Conservation (phyloP, 2,329 filamentous ascomycete genomes). For the Diaporthe destruens region DNA sequence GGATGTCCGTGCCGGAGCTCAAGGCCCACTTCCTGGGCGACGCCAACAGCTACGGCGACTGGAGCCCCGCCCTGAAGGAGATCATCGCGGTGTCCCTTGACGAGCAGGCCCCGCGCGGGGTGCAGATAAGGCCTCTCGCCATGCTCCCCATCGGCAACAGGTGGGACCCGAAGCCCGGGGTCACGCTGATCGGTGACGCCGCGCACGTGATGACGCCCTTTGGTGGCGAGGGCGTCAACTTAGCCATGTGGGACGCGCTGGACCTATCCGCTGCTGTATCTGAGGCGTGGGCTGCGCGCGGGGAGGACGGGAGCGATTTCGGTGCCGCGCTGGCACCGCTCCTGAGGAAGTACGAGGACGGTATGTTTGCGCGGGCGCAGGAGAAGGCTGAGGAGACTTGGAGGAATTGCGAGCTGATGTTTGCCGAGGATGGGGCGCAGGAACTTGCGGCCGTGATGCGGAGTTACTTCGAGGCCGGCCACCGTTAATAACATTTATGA, state of each 20-base stretch:
- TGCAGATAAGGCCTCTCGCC: slow-evolving; percentile 48
- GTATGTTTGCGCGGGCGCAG: slow-evolving; percentile 41
- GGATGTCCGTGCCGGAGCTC: slow-evolving; percentile 36
- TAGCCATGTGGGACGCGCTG: slow-evolving; percentile 64
- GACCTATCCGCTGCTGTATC: slow-evolving; percentile 54
- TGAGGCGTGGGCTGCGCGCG: slow-evolving; percentile 19
- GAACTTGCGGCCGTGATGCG: slow-evolving; percentile 35
- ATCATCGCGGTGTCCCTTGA: slow-evolving; percentile 48
- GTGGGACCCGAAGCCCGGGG: slow-evolving; percentile 57
- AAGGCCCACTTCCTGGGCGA: slow-evolving; percentile 45
- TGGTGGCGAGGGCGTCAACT: slow-evolving; percentile 67
- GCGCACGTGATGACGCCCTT: slow-evolving; percentile 66
- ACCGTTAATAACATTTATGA: background rate
- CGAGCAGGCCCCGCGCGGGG: slow-evolving; percentile 44
- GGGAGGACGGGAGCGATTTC: slow-evolving; percentile 24
- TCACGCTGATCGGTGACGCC: slow-evolving; percentile 67
- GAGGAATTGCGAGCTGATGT: slow-evolving; percentile 39
- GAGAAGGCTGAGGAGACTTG: slow-evolving; percentile 40
- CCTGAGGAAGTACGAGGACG: slow-evolving; percentile 46
- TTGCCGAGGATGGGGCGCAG: slow-evolving; percentile 38
- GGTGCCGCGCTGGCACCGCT: slow-evolving; percentile 41
- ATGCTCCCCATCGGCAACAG: slow-evolving; percentile 57
- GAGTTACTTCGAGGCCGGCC: background rate
- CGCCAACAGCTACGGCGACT: slow-evolving; percentile 45
- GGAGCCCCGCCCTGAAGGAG: slow-evolving; percentile 46